phyloP scores from a whole-genome alignment of 1,284 basidiomycete species.

The Boletellus deceptivus region DNA sequence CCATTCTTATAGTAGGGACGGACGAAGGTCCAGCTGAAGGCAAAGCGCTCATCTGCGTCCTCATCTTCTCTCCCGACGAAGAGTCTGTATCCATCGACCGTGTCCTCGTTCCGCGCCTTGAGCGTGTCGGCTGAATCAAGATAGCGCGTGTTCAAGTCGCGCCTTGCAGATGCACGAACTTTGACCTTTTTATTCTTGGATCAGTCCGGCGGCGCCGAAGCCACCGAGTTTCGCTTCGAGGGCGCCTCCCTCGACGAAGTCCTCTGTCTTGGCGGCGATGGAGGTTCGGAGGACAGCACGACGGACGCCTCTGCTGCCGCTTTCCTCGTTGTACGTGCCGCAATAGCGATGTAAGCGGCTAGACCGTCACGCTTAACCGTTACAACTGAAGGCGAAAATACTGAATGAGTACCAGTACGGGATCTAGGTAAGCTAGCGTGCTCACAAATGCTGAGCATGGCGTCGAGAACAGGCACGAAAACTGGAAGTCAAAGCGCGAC shows the following conservation, averaged over 20 bases:
- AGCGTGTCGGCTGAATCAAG: constrained; percentile 37
- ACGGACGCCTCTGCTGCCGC: constrained; percentile 5
- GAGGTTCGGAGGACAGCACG: constrained; percentile 10
- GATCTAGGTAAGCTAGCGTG: too few species aligned
- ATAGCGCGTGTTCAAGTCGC: constrained; percentile 28
- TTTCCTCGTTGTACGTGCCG: constrained; percentile 27
- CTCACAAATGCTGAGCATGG: constrained; percentile 29
- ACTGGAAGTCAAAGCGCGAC: background rate
- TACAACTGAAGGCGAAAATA: too few species aligned
- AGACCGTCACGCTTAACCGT: too few species aligned
- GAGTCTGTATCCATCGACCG: constrained; percentile 31
- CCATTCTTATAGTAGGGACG: constrained; percentile 15
- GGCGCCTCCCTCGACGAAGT: constrained; percentile 1
- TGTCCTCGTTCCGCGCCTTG: constrained; percentile 36
- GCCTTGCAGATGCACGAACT: constrained; percentile 6
- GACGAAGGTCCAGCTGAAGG: constrained; percentile 6
- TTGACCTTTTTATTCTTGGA: constrained; percentile 26
- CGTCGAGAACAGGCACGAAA: background rate
- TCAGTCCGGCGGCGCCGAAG: background rate
- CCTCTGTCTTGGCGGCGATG: constrained; percentile 9
- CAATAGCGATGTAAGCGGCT: too few species aligned
- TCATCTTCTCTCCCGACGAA: constrained; percentile 30
- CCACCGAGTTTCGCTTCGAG: constrained; percentile 20
- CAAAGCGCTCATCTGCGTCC: constrained; percentile 13
- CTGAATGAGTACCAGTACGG: too few species aligned